Conservation (phyloP, 1,139 yeast species). For the Ogataea hybrid region DNA sequence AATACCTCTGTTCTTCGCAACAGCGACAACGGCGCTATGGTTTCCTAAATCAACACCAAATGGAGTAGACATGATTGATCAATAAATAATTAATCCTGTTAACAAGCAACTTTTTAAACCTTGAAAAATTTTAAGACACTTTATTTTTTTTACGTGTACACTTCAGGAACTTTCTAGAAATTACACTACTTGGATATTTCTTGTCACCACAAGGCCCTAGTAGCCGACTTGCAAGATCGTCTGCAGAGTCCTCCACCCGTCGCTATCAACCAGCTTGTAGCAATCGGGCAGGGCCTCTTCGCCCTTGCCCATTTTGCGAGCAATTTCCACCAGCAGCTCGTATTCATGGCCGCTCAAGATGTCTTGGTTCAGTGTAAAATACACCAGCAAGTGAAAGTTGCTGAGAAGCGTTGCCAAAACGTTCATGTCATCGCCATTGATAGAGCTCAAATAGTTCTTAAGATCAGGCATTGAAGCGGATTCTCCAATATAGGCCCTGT, state of each 20-base stretch:
- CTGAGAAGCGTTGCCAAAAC: constrained; percentile 40
- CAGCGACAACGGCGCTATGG: constrained; percentile 89
- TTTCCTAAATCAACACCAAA: constrained; percentile 99
- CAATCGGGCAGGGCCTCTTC: constrained; percentile 37
- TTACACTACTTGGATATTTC: constrained; percentile 2
- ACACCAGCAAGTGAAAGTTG: constrained; percentile 67
- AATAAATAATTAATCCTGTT: constrained; percentile 1
- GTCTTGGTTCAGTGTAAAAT: constrained; percentile 49
- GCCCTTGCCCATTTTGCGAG: constrained; percentile 24
- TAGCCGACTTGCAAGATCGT: constrained; percentile 40
- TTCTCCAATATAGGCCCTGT: constrained; percentile 72
- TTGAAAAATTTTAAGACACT: constrained; percentile 12
- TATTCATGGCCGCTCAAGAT: constrained; percentile 54
- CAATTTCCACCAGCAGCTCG: constrained; percentile 43
- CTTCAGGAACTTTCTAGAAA: constrained; percentile 20
- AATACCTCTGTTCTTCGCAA: constrained; percentile 98
- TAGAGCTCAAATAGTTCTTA: constrained; percentile 43
- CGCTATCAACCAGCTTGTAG: constrained; percentile 54
- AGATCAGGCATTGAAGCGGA: constrained; percentile 63
- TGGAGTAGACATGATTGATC: constrained; percentile 69
- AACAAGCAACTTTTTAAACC: constrained; percentile 6
- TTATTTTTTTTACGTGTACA: constrained; percentile 10
- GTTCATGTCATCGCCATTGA: constrained; percentile 30
- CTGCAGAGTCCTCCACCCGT: constrained; percentile 76
- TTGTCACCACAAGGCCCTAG: constrained; percentile 2